Conservation (phyloP, 768 basidiomycete species). For the Rhizopogon rudus region DNA sequence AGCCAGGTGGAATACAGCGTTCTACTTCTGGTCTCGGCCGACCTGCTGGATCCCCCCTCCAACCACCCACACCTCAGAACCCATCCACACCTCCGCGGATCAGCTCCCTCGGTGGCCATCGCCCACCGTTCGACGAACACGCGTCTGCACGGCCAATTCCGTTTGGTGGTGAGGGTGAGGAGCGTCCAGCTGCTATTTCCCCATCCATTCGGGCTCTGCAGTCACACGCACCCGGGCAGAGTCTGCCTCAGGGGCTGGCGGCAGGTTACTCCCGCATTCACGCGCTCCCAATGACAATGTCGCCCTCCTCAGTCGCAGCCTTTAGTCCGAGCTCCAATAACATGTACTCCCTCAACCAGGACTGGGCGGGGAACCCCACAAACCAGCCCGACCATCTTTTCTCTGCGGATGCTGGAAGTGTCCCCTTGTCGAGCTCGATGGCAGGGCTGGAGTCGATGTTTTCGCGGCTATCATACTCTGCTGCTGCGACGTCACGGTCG, state of each 20-base stretch:
- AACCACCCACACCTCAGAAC: neutral
- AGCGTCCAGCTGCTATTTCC: slow-evolving; percentile 38
- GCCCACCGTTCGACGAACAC: neutral
- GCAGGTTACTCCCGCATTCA: slow-evolving; percentile 90
- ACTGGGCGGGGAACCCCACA: slow-evolving; percentile 22
- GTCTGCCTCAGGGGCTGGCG: slow-evolving; percentile 87
- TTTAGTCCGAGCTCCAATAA: slow-evolving; percentile 28
- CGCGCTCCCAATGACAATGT: slow-evolving; percentile 45
- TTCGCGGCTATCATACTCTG: slow-evolving; percentile 53
- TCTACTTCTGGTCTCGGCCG: slow-evolving; percentile 9
- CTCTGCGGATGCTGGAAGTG: slow-evolving; percentile 11
- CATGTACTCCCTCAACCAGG: slow-evolving; percentile 24
- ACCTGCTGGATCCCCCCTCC: slow-evolving; percentile 7
- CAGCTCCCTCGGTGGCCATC: slow-evolving; percentile 6
- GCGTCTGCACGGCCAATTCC: slow-evolving; percentile 25
- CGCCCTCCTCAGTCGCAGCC: slow-evolving; percentile 27
- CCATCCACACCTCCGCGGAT: slow-evolving; percentile 15
- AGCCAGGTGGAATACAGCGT: slow-evolving; percentile 27
- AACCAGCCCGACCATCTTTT: slow-evolving; percentile 16
- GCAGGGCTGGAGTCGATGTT: slow-evolving; percentile 47
- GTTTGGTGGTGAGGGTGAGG: slow-evolving; percentile 16
- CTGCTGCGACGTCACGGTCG: slow-evolving; percentile 27
- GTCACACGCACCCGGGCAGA: slow-evolving; percentile 86
- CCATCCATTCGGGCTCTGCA: slow-evolving; percentile 79
- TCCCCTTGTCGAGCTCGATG: slow-evolving; percentile 16